These are phyloP conservation scores for Penicillium macrosclerotiorum DNA, from an alignment of 495 filamentous ascomycete species.

Conservation along the genomic window DNA sequence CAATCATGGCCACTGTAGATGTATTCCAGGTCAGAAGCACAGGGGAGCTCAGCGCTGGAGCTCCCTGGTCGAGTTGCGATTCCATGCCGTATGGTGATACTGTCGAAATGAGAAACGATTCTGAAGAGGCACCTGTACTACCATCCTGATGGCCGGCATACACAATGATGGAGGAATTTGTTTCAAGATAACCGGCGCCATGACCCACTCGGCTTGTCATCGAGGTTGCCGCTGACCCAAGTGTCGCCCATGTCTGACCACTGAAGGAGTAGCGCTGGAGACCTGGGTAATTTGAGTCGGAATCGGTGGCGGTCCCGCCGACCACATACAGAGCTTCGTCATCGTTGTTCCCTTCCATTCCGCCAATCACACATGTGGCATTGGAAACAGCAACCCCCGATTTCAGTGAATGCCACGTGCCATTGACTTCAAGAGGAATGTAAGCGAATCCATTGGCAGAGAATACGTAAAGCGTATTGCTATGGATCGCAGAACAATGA, in stretches of 20 bases:
- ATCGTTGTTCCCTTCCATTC: slow-evolving; percentile 50
- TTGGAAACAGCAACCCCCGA: slow-evolving; percentile 65
- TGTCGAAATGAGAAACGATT: slow-evolving; percentile 74
- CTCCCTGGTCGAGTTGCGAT: slow-evolving; percentile 47
- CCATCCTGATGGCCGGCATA: slow-evolving; percentile 60
- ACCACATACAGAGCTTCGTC: slow-evolving; percentile 76
- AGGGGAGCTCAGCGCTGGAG: slow-evolving; percentile 64
- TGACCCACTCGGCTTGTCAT: slow-evolving; percentile 72
- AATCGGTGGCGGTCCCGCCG: slow-evolving; percentile 62
- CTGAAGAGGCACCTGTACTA: slow-evolving; percentile 63
- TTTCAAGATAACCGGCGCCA: slow-evolving; percentile 71
- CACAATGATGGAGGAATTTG: slow-evolving; percentile 68
- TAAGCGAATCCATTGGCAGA: slow-evolving; percentile 73
- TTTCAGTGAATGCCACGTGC: slow-evolving; percentile 64
- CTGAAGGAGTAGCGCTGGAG: slow-evolving; percentile 80
- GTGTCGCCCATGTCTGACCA: slow-evolving; percentile 70
- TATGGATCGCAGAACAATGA: slow-evolving; percentile 78
- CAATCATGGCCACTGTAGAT: slow-evolving; percentile 69
- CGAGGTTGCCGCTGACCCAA: slow-evolving; percentile 51
- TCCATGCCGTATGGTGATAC: slow-evolving; percentile 55
- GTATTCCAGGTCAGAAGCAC: slow-evolving; percentile 76
- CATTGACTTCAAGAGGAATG: slow-evolving; percentile 64
- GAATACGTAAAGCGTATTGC: slow-evolving; percentile 85
- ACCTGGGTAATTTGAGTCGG: slow-evolving; percentile 57
- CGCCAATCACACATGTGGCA: slow-evolving; percentile 70